Conservation (phyloP, 2,329 filamentous ascomycete species). For the Monosporascus sp. region DNA sequence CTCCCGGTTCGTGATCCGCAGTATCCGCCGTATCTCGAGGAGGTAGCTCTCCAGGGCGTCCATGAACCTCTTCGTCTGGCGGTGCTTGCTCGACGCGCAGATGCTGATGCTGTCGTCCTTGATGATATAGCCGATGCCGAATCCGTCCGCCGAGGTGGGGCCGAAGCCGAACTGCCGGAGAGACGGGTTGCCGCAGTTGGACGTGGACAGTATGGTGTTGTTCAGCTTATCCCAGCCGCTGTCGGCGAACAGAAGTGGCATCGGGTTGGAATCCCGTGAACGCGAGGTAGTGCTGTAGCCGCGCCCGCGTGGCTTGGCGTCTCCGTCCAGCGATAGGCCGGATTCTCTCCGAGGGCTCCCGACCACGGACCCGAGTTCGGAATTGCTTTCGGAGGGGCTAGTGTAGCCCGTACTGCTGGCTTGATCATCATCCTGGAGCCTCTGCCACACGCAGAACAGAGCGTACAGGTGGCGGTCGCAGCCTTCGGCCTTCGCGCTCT, state of each 20-base stretch:
- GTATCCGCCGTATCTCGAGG: conserved; percentile 79
- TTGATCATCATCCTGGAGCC: conserved; percentile 69
- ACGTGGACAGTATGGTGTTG: conserved; percentile 88
- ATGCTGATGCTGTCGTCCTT: conserved; percentile 89
- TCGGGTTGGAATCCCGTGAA: conserved; percentile 38
- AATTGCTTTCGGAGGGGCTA: conserved; percentile 50
- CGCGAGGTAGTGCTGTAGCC: conserved; percentile 51
- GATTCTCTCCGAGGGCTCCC: conserved; percentile 52
- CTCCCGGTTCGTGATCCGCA: conserved; percentile 60
- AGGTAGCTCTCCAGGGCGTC: conserved; percentile 88
- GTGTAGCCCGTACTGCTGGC: conserved; percentile 58
- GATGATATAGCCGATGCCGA: conserved; percentile 98
- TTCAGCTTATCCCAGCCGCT: conserved; percentile 92
- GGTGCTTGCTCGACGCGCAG: conserved; percentile 87
- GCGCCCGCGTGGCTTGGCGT: conserved; percentile 35
- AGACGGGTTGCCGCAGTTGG: conserved; percentile 96
- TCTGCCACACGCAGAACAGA: conserved; percentile 91
- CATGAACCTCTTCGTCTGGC: conserved; percentile 86
- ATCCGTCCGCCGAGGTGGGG: conserved; percentile 87
- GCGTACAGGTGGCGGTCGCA: conserved; percentile 93
- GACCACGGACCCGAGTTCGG: conserved; percentile 39
- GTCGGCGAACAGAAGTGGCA: conserved; percentile 83
- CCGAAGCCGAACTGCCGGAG: conserved; percentile 96
- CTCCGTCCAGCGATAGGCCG: conserved; percentile 36
- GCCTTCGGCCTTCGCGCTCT: conserved; percentile 84